These are phyloP conservation scores for Coemansia aciculifera DNA, from an alignment of 192 early-diverging fungal species.

Conservation along the genomic window DNA sequence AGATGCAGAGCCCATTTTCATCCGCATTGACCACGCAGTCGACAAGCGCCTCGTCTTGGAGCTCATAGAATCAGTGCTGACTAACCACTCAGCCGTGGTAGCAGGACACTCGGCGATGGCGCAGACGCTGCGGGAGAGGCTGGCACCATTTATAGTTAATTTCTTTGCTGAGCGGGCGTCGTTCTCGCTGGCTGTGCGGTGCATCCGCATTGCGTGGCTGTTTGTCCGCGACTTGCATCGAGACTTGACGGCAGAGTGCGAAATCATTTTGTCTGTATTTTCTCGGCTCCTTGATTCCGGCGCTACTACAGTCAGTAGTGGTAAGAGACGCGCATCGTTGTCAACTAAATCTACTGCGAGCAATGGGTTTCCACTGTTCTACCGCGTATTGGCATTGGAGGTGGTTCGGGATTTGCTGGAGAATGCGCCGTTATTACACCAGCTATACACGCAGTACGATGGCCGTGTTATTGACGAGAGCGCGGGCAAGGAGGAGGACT, in stretches of 20 bases:
- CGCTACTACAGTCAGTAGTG: background rate
- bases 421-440: constrained; percentile 62
- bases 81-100: constrained; percentile 77
- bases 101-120: constrained; percentile 74
- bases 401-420: constrained; percentile 60
- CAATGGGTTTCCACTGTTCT: constrained; percentile 24
- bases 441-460: constrained; percentile 78
- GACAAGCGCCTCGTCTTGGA: constrained; percentile 84
- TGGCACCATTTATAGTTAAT: constrained; percentile 90
- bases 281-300: constrained; percentile 81
- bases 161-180: constrained; percentile 84
- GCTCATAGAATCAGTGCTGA: constrained; percentile 86
- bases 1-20: constrained; percentile 67
- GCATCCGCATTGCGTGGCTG: constrained; percentile 77
- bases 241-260: constrained; percentile 73
- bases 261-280: constrained; percentile 90
- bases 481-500: constrained; percentile 47
- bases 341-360: constrained; percentile 1
- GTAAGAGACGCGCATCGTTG: constrained; percentile 18
- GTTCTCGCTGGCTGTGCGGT: constrained; percentile 79
- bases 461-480: constrained; percentile 39
- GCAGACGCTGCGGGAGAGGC: constrained; percentile 70
- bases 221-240: constrained; percentile 65
- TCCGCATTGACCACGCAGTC: constrained; percentile 42
- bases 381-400: constrained; percentile 49